Conservation (phyloP, 2,329 filamentous ascomycete species). For the Penicillium olsonii region DNA sequence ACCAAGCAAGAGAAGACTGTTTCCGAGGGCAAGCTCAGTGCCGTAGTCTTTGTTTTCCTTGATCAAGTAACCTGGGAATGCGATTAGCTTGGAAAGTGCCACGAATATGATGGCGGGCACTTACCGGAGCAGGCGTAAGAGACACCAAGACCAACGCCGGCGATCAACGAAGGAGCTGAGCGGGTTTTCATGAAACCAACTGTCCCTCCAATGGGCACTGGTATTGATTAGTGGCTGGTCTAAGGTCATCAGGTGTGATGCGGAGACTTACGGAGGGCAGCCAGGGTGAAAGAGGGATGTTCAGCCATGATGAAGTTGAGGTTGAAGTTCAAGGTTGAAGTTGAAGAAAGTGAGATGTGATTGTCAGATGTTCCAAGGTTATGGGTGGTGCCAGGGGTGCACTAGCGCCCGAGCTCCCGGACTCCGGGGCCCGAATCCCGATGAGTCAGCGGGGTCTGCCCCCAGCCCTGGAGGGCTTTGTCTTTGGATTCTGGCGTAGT, state of each 20-base stretch:
- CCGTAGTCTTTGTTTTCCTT: conserved; percentile 25
- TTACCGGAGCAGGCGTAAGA: conserved; percentile 21
- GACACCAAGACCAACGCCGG: conserved; percentile 18
- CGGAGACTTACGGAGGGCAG: not conserved
- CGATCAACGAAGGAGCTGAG: conserved; percentile 19
- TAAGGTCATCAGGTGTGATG: not conserved
- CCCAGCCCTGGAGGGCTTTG: not conserved
- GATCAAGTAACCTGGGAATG: conserved; percentile 15
- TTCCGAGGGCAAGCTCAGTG: conserved; percentile 22
- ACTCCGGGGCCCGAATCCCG: not conserved
- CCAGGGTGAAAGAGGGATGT: conserved; percentile 8
- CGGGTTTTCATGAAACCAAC: conserved; percentile 19
- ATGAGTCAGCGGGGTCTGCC: not conserved
- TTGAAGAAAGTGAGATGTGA: not conserved
- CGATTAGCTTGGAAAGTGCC: not conserved
- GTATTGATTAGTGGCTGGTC: not conserved
- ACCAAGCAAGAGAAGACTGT: conserved; percentile 17
- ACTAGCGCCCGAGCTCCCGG: not conserved
- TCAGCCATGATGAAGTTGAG: conserved; percentile 6
- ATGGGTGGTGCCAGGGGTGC: not conserved
- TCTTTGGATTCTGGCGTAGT: too few relatives aligned
- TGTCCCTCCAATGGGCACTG: conserved; percentile 18
- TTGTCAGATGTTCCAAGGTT: too few relatives aligned
- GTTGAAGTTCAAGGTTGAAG: not conserved
- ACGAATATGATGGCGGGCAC: not conserved